Conservation (phyloP, 495 filamentous ascomycete genomes). For the Podospora pseudopauciseta region DNA sequence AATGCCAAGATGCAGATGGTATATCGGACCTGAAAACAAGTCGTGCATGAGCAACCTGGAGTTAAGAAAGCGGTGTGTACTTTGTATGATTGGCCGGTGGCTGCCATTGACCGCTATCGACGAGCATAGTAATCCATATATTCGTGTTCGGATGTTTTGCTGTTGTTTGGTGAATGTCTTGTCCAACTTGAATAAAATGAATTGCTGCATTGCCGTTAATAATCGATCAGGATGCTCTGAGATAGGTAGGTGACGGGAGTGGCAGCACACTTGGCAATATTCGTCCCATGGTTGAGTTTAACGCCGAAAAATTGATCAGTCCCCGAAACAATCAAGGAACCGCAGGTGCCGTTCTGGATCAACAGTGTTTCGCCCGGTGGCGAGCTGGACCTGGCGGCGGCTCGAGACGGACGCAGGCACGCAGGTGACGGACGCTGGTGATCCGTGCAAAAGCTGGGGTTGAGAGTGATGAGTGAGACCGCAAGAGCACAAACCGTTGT, state of each 20-base stretch:
- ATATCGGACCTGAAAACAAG: not conserved
- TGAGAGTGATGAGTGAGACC: not conserved
- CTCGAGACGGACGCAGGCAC: not conserved
- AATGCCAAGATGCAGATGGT: not conserved
- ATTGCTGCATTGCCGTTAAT: not conserved
- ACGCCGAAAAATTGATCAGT: not conserved
- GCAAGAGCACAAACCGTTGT: not conserved
- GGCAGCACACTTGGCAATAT: not conserved
- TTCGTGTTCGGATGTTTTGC: not conserved
- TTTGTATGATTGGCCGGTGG: not conserved
- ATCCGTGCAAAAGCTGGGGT: slow-evolving; percentile 14
- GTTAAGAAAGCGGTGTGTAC: not conserved
- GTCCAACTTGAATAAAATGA: not conserved
- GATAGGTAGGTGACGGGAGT: not conserved
- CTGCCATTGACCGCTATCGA: too few relatives aligned
- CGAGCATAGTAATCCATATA: too few relatives aligned
- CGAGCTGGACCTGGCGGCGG: not conserved
- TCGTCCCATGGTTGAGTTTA: not conserved
- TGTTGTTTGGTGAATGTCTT: not conserved
- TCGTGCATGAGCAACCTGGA: not conserved
- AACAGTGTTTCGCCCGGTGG: slow-evolving; percentile 2
- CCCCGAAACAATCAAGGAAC: too few relatives aligned
- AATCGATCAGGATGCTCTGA: not conserved
- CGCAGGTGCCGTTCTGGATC: slow-evolving; percentile 1
- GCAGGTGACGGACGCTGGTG: slow-evolving; percentile 10